These are phyloP conservation scores for Penicillium sp. DNA, from an alignment of 2,329 filamentous ascomycete genomes.

Conservation along the genomic window DNA sequence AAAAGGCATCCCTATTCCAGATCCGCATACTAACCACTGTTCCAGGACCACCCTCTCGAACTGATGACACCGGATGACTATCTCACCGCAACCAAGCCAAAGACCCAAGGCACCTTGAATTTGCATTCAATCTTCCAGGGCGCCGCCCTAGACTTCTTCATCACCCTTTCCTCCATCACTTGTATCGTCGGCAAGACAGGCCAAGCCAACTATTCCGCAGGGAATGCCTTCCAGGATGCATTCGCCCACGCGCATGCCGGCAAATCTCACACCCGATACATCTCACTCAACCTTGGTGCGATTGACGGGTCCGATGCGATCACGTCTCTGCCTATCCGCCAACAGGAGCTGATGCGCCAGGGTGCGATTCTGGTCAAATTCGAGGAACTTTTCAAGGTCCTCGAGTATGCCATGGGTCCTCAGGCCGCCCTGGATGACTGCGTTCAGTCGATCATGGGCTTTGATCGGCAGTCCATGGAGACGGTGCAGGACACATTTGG, in stretches of 20 bases:
- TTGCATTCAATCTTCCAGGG: background rate
- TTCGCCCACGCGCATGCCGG: slow-evolving; percentile 1
- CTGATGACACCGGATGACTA: slow-evolving; percentile 2
- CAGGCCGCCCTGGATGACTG: background rate
- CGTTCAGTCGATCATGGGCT: slow-evolving; percentile 1
- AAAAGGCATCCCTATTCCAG: too few relatives aligned
- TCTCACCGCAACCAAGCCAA: background rate
- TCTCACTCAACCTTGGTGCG: background rate
- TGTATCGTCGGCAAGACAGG: slow-evolving; percentile 2
- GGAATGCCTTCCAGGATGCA: slow-evolving; percentile 1
- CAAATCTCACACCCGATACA: background rate
- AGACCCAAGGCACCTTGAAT: slow-evolving; percentile 1
- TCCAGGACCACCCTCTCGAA: background rate
- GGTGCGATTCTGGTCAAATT: slow-evolving; percentile 3
- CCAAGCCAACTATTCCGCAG: slow-evolving; percentile 1
- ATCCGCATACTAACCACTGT: background rate
- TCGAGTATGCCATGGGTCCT: slow-evolving; percentile 4
- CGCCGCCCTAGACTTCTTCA: background rate
- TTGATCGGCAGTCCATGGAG: slow-evolving; percentile 1
- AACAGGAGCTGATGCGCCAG: slow-evolving; percentile 1
- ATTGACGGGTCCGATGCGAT: slow-evolving; percentile 1
- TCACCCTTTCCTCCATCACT: slow-evolving; percentile 2
- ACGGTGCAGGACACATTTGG: background rate
- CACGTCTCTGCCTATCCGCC: background rate
- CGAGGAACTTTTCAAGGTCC: slow-evolving; percentile 3